phyloP scores from a whole-genome alignment of 331 rosid genomes.

The Quercus phellos region DNA sequence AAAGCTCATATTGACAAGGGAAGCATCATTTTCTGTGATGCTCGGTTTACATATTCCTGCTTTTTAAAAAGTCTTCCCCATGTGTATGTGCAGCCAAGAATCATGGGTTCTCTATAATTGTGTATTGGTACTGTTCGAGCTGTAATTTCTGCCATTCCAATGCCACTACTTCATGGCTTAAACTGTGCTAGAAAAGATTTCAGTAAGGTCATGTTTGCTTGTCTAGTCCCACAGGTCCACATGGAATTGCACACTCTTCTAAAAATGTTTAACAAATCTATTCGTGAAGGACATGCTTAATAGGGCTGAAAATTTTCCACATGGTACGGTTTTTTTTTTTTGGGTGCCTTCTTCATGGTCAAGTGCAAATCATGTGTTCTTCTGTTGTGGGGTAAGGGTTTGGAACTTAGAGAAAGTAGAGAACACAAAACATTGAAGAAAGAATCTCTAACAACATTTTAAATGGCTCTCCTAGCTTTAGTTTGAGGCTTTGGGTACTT shows the following conservation, averaged over 20 bases:
- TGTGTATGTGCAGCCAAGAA: conserved; percentile 53
- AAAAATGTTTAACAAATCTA: conserved; percentile 7
- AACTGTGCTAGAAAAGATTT: conserved; percentile 39
- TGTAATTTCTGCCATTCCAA: conserved; percentile 44
- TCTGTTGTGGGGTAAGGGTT: neutral
- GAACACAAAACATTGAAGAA: neutral
- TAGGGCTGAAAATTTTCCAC: neutral
- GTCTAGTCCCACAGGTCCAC: conserved; percentile 44
- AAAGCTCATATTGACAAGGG: conserved; percentile 21
- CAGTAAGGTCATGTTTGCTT: conserved; percentile 24
- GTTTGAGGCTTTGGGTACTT: neutral
- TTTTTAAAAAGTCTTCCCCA: conserved; percentile 23
- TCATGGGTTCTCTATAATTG: conserved; percentile 48
- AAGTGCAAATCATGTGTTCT: neutral
- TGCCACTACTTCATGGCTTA: conserved; percentile 40
- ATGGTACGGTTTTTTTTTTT: too few relatives aligned
- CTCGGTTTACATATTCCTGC: conserved; percentile 19
- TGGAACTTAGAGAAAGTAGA: neutral
- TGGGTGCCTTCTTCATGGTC: neutral
- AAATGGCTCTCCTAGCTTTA: neutral
- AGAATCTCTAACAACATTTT: neutral
- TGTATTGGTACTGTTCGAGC: conserved; percentile 23
- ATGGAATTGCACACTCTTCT: conserved; percentile 32
- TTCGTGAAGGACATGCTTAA: neutral
- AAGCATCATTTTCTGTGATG: conserved; percentile 23